Evolutionary conservation across 2,329 filamentous ascomycete species (phyloP).

Genomic region (Aspergillus sp.): DNA sequence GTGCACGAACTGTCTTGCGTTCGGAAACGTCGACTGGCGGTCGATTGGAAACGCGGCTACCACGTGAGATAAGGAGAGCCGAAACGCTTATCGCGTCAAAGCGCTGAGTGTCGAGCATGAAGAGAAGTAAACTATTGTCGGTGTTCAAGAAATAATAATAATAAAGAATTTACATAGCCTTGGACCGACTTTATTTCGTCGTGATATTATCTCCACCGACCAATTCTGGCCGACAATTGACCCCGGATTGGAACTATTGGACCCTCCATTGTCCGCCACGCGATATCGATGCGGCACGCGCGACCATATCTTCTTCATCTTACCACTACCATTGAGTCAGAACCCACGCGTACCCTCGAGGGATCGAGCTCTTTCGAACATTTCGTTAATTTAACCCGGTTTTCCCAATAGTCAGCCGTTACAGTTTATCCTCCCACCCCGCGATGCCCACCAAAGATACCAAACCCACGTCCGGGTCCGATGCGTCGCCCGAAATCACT

Average conservation of each 20-base stretch:
- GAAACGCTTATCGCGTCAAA: background rate
- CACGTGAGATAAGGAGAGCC: slow-evolving; percentile 17
- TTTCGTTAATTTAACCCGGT: background rate
- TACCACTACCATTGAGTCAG: background rate
- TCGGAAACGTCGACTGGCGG: slow-evolving; percentile 1
- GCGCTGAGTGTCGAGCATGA: background rate
- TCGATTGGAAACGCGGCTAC: slow-evolving; percentile 14
- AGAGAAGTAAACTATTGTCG: background rate
- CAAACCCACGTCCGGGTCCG: slow-evolving; percentile 66
- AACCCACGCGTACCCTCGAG: background rate
- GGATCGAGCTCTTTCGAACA: background rate
- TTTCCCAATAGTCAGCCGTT: background rate
- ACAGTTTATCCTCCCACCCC: background rate
- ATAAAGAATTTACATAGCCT: background rate
- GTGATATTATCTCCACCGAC: background rate
- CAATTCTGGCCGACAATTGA: background rate
- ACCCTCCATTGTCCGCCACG: slow-evolving; percentile 10
- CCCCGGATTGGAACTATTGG: background rate
- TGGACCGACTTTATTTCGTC: background rate
- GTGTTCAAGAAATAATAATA: background rate
- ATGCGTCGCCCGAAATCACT: slow-evolving; percentile 71
- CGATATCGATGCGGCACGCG: slow-evolving; percentile 18
- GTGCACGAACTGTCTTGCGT: slow-evolving; percentile 9
- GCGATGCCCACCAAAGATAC: slow-evolving; percentile 83
- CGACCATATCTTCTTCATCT: slow-evolving; percentile 20